Conservation (phyloP, 2,329 filamentous ascomycete species). For the Colletotrichum theobromicola region DNA sequence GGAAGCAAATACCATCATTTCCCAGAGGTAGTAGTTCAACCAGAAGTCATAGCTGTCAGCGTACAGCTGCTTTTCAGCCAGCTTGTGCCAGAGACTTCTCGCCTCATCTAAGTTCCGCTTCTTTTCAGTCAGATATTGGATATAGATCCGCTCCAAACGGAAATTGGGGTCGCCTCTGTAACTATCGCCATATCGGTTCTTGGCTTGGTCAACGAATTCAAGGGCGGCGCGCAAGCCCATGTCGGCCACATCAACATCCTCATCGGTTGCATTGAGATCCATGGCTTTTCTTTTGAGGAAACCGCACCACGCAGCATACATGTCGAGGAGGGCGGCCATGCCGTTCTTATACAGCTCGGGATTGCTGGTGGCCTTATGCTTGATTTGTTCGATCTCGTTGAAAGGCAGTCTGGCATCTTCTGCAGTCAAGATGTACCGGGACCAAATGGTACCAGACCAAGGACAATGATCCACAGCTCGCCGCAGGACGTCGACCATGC, state of each 20-base stretch:
- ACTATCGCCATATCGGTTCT: constrained; percentile 72
- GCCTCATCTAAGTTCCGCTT: constrained; percentile 80
- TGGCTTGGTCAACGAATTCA: constrained; percentile 83
- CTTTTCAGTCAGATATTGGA: constrained; percentile 88
- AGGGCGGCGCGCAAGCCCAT: constrained; percentile 86
- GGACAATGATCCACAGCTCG: constrained; percentile 90
- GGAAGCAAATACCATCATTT: constrained; percentile 71
- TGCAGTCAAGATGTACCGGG: constrained; percentile 82
- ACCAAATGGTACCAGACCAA: constrained; percentile 92
- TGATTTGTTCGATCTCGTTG: constrained; percentile 83
- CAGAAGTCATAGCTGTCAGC: constrained; percentile 90
- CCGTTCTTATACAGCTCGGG: constrained; percentile 84
- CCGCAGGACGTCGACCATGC: constrained; percentile 74
- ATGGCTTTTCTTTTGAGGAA: constrained; percentile 89
- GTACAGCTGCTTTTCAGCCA: constrained; percentile 68
- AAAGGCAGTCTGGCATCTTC: constrained; percentile 81
- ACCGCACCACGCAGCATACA: constrained; percentile 93
- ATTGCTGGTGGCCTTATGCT: constrained; percentile 88
- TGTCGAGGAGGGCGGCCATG: constrained; percentile 86
- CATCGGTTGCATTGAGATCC: constrained; percentile 73
- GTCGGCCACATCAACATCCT: constrained; percentile 88
- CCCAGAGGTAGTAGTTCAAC: constrained; percentile 91
- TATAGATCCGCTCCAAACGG: constrained; percentile 87
- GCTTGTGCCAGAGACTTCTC: constrained; percentile 75
- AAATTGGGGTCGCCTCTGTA: constrained; percentile 90